These are phyloP conservation scores for Chenopodium album DNA, from an alignment of 148 eudicot species.

Conservation along the genomic window DNA sequence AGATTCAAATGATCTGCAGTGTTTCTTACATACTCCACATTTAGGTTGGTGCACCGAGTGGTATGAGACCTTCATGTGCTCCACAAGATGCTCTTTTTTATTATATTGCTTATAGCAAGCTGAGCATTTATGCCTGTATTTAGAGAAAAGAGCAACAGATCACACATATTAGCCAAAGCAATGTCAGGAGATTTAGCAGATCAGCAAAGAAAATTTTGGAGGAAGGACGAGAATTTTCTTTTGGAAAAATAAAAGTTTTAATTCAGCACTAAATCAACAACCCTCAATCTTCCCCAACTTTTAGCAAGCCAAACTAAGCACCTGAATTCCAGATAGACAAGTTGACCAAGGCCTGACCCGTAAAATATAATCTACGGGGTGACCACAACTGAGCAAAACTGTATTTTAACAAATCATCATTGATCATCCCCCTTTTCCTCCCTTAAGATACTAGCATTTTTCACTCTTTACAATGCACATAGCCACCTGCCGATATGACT, in stretches of 20 bases:
- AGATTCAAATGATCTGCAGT: slow-evolving; percentile 73
- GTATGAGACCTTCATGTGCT: slow-evolving; percentile 63
- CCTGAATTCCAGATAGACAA: background rate
- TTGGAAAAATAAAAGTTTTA: background rate
- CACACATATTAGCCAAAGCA: background rate
- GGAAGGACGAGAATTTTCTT: background rate
- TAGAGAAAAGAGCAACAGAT: background rate
- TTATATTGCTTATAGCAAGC: slow-evolving; percentile 82
- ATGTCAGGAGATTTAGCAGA: slow-evolving; percentile 4
- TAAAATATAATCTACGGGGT: background rate
- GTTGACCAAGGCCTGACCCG: background rate
- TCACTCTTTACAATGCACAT: background rate
- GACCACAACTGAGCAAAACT: background rate
- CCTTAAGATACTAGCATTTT: background rate
- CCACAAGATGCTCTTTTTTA: slow-evolving; percentile 72
- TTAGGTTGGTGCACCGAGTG: slow-evolving; percentile 79
- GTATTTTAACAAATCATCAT: background rate
- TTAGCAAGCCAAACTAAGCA: slow-evolving; percentile 1
- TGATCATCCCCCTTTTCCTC: no score
- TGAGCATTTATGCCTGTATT: slow-evolving; percentile 60
- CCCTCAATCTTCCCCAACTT: background rate
- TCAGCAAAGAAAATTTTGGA: background rate
- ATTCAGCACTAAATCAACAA: background rate
- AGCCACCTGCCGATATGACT: background rate
- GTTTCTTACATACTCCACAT: slow-evolving; percentile 70